Conservation (phyloP, 2,329 filamentous ascomycete genomes). For the Ophiobolus disseminans region DNA sequence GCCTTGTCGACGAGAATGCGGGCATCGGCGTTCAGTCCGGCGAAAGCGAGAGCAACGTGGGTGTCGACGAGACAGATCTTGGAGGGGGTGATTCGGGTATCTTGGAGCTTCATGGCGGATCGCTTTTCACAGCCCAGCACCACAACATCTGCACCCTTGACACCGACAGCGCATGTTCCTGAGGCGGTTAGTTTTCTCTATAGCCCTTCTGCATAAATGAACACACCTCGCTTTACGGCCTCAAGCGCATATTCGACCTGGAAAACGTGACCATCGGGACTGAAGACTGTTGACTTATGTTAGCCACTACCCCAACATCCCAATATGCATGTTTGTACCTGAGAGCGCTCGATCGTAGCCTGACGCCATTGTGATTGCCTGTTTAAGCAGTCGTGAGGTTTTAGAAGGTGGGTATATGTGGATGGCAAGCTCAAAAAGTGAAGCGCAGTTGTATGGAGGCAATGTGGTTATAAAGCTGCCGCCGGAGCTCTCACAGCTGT, state of each 20-base stretch:
- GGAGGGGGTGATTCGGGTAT: conserved; percentile 97
- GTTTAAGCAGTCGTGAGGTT: not conserved
- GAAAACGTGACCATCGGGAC: conserved; percentile 99
- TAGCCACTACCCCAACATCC: conserved; percentile 28
- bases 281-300: conserved; percentile 73
- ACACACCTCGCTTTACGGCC: conserved; percentile 94
- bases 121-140: conserved; percentile 98
- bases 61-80: conserved; percentile 97
- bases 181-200: conserved; percentile 28
- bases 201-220: not conserved
- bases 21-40: conserved; percentile 95
- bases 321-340: conserved; percentile 67
- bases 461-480: conserved; percentile 28
- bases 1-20: conserved; percentile 98
- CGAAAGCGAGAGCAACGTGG: conserved; percentile 96
- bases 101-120: conserved; percentile 98
- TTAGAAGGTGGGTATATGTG: not conserved
- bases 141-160: conserved; percentile 93
- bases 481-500: conserved; percentile 47
- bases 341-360: conserved; percentile 99
- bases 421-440: conserved; percentile 8
- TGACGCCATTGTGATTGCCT: conserved; percentile 72
- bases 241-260: conserved; percentile 99
- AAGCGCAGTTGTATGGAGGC: conserved; percentile 16
- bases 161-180: conserved; percentile 97